A percentile compares a stretch with the other conserved stretches of the same genome.
Evolutionary conservation across 495 filamentous ascomycete genomes (phyloP).

Genomic region (Aspergillus wentii): DNA sequence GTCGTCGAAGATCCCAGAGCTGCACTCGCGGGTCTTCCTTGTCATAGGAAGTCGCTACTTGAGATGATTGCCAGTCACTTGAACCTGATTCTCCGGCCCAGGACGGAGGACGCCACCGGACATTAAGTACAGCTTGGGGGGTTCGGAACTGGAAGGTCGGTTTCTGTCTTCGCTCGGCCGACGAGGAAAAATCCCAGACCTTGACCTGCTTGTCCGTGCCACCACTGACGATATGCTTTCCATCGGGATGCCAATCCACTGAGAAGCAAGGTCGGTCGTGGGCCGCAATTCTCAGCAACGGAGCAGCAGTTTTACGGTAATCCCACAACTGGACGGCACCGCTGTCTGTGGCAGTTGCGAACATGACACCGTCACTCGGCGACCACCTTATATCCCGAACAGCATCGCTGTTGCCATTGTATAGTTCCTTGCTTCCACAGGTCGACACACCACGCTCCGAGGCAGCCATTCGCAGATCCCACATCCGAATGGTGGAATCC

Average conservation of each 20-base stretch:
- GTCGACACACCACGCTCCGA: slow-evolving; percentile 44
- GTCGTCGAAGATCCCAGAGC: slow-evolving; percentile 88
- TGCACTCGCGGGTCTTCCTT: slow-evolving; percentile 67
- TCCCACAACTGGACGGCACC: slow-evolving; percentile 74
- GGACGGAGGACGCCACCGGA: slow-evolving; percentile 81
- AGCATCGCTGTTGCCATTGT: slow-evolving; percentile 65
- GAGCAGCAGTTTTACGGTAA: slow-evolving; percentile 51
- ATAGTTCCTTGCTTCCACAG: slow-evolving; percentile 51
- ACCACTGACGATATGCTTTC: slow-evolving; percentile 81
- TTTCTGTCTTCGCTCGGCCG: slow-evolving; percentile 74
- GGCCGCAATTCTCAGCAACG: slow-evolving; percentile 71
- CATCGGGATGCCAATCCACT: slow-evolving; percentile 95
- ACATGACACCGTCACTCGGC: slow-evolving; percentile 74
- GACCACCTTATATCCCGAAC: slow-evolving; percentile 89
- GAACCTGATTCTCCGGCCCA: slow-evolving; percentile 65
- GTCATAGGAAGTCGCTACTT: slow-evolving; percentile 65
- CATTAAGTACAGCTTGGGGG: slow-evolving; percentile 65
- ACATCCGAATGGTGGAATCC: slow-evolving; percentile 82
- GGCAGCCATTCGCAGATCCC: slow-evolving; percentile 60
- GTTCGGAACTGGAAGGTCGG: slow-evolving; percentile 56
- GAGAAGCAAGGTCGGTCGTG: slow-evolving; percentile 76
- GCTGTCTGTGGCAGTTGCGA: slow-evolving; percentile 87
- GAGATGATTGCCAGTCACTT: slow-evolving; percentile 61
- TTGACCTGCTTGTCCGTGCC: slow-evolving; percentile 78
- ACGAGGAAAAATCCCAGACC: slow-evolving; percentile 87